These are phyloP conservation scores for Inosperma sp. DNA, from an alignment of 768 basidiomycete species.

Conservation along the genomic window DNA sequence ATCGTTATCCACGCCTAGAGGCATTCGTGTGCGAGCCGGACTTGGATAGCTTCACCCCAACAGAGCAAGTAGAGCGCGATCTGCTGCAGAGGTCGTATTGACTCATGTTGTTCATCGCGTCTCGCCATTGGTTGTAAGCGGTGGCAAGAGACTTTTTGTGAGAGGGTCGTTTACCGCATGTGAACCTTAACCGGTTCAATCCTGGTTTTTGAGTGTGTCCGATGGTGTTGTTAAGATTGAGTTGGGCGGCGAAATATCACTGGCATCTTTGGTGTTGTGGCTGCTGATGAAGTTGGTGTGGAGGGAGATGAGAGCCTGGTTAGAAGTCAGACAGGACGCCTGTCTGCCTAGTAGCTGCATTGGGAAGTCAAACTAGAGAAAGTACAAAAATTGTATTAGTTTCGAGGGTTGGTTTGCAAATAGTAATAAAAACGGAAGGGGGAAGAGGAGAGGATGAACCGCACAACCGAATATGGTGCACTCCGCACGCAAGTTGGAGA, in stretches of 20 bases:
- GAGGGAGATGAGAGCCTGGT: constrained; percentile 89
- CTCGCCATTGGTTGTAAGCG: constrained; percentile 89
- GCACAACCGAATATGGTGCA: not conserved
- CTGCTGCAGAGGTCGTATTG: constrained; percentile 94
- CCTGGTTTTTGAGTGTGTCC: constrained; percentile 91
- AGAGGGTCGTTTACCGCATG: constrained; percentile 48
- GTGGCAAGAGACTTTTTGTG: constrained; percentile 66
- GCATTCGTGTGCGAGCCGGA: constrained; percentile 94
- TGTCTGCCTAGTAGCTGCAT: constrained; percentile 98
- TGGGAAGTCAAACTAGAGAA: constrained; percentile 82
- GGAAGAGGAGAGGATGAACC: too few relatives aligned
- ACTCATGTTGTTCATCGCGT: constrained; percentile 98
- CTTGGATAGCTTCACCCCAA: constrained; percentile 98
- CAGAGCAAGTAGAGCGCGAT: constrained; percentile 92
- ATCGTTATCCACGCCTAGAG: constrained; percentile 99
- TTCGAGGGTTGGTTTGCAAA: constrained; percentile 7
- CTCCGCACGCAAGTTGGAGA: not conserved
- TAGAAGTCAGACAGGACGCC: constrained; percentile 94
- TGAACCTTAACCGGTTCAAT: constrained; percentile 74
- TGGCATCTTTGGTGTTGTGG: constrained; percentile 96
- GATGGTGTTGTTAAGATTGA: constrained; percentile 96
- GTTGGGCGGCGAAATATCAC: constrained; percentile 99
- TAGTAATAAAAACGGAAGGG: constrained; percentile 7
- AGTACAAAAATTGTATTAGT: constrained; percentile 20
- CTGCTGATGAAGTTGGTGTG: constrained; percentile 99